phyloP scores from a whole-genome alignment of 129 eudicot genomes.

The Arctium lappa region DNA sequence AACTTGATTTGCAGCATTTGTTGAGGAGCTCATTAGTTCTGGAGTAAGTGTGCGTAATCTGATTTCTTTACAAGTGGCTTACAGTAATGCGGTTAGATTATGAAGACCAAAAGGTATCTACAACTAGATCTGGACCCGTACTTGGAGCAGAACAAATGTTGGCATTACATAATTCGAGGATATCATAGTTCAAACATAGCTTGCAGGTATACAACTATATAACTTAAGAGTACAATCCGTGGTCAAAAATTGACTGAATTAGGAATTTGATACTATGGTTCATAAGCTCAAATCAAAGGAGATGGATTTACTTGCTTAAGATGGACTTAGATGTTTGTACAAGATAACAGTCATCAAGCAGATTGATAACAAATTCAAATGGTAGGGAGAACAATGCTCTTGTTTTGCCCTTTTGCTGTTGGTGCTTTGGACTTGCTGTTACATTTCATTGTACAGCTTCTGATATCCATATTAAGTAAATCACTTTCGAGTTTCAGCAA shows the following conservation, averaged over 20 bases:
- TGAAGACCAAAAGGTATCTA: no score
- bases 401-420: background rate
- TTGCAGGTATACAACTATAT: background rate
- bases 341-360: background rate
- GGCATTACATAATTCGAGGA: background rate
- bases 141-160: background rate
- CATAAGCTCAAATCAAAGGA: no score
- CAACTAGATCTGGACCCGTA: background rate
- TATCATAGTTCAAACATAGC: background rate
- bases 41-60: no score
- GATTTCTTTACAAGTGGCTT: background rate
- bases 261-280: background rate
- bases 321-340: background rate
- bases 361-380: no score
- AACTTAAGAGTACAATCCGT: background rate
- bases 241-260: background rate
- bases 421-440: background rate
- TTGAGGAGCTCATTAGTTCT: no score
- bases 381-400: background rate
- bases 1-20: no score
- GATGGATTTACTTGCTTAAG: background rate
- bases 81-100: background rate
- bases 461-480: background rate
- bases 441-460: background rate
- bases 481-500: background rate